Evolutionary conservation across 78 protist species (phyloP).

Genomic region (Dictyostelium firmibasis): DNA sequence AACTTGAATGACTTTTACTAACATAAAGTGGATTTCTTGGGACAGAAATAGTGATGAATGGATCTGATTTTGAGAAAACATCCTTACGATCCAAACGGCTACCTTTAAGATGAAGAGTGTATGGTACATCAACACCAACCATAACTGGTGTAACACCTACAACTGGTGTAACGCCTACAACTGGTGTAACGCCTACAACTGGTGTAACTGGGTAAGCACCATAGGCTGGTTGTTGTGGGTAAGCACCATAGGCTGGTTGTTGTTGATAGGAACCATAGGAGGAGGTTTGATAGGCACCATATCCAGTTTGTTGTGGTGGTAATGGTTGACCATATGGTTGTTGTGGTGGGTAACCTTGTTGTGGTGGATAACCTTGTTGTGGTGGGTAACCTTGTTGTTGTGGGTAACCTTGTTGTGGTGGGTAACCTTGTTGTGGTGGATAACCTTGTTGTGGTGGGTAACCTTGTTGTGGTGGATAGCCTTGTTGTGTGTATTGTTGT

Average conservation of each 20-base stretch:
- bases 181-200: constrained; percentile 1
- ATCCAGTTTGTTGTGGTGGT: constrained; percentile 54
- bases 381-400: not conserved
- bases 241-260: constrained; percentile 2
- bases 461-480: not conserved
- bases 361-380: constrained; percentile 14
- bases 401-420: constrained; percentile 27
- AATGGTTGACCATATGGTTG: not conserved
- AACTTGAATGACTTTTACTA: not conserved
- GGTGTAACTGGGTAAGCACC: not conserved
- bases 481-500: constrained; percentile 23
- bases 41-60: constrained; percentile 64
- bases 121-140: constrained; percentile 17
- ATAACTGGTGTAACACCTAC: constrained; percentile 6
- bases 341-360: constrained; percentile 31
- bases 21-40: constrained; percentile 50
- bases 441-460: constrained; percentile 7
- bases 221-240: not conserved
- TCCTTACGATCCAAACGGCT: constrained; percentile 53
- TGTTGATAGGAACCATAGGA: constrained; percentile 2
- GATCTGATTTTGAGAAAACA: constrained; percentile 64
- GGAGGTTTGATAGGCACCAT: not conserved
- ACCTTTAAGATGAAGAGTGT: constrained; percentile 46
- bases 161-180: not conserved
- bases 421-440: constrained; percentile 18